These are phyloP conservation scores for Alopecurus myosuroides DNA, from an alignment of 176 grass and related monocot species.

Conservation along the genomic window DNA sequence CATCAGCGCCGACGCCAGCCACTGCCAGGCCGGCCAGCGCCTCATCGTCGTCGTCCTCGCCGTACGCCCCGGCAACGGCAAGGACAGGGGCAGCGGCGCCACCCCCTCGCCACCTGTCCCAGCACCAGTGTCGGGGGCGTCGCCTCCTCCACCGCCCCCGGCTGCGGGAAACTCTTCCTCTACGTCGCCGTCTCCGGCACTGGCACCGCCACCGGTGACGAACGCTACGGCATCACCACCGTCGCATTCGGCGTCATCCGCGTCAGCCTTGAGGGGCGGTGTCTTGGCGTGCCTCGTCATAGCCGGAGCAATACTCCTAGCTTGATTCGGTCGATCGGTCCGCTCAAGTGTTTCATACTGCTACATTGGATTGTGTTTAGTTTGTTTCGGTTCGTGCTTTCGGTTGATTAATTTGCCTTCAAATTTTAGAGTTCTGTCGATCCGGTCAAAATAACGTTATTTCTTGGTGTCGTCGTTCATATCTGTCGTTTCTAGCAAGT, in stretches of 20 bases:
- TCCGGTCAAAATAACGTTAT: conserved; percentile 13
- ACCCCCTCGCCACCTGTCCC: not conserved
- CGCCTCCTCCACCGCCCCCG: not conserved
- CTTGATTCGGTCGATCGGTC: not conserved
- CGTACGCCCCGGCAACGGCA: not conserved
- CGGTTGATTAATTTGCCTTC: not conserved
- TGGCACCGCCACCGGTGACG: not conserved
- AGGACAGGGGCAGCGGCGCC: not conserved
- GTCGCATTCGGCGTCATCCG: conserved; percentile 12
- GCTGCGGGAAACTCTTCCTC: not conserved
- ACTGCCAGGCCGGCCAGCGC: conserved; percentile 50
- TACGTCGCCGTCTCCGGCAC: not conserved
- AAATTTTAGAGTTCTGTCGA: not conserved
- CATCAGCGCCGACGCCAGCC: conserved; percentile 50
- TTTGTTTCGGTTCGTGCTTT: not conserved
- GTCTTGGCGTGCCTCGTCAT: not conserved
- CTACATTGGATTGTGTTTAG: not conserved
- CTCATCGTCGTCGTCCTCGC: conserved; percentile 57
- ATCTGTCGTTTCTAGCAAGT: not conserved
- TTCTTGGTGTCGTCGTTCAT: not conserved
- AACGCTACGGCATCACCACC: not conserved
- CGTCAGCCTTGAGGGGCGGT: not conserved
- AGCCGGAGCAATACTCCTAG: not conserved
- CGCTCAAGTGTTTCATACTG: not conserved
- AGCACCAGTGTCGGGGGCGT: not conserved